Evolutionary conservation across 257 asterid genomes (phyloP).

Genomic region (Scutellaria barbata): DNA sequence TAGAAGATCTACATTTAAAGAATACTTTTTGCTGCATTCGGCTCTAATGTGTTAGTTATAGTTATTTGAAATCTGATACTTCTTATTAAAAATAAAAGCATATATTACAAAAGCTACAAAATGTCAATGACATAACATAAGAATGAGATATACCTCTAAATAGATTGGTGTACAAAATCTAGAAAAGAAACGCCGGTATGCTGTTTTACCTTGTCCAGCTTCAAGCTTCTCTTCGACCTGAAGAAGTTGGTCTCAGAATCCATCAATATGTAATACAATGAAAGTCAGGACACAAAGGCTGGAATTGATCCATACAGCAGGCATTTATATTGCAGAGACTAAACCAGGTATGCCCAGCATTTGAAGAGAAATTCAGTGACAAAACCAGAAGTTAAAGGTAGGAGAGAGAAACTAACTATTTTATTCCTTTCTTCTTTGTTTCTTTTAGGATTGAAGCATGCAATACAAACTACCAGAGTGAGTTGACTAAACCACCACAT

Average conservation of each 20-base stretch:
- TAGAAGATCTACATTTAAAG: conserved; percentile 20
- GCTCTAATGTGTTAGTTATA: too few relatives aligned
- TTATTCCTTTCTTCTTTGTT: too few relatives aligned
- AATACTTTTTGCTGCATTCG: neutral
- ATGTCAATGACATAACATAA: neutral
- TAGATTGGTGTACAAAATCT: conserved; percentile 87
- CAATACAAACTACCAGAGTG: too few relatives aligned
- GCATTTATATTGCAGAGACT: too few relatives aligned
- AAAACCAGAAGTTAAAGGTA: too few relatives aligned
- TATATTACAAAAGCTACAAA: neutral
- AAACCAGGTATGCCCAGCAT: too few relatives aligned
- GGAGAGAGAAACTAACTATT: too few relatives aligned
- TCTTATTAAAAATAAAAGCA: neutral
- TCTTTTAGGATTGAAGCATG: too few relatives aligned
- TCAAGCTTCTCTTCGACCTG: conserved; percentile 94
- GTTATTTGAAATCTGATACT: too few relatives aligned
- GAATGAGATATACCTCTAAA: conserved; percentile 66
- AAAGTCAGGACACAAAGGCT: neutral
- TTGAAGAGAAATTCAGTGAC: too few relatives aligned
- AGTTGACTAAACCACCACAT: too few relatives aligned
- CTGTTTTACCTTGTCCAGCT: conserved; percentile 81
- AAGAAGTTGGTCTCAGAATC: conserved; percentile 23
- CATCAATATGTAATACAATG: neutral
- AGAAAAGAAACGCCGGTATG: conserved; percentile 71
- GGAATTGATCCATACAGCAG: neutral